These are phyloP conservation scores for Kodamaea arcana DNA, from an alignment of 1,139 yeast genomes.

Conservation along the genomic window DNA sequence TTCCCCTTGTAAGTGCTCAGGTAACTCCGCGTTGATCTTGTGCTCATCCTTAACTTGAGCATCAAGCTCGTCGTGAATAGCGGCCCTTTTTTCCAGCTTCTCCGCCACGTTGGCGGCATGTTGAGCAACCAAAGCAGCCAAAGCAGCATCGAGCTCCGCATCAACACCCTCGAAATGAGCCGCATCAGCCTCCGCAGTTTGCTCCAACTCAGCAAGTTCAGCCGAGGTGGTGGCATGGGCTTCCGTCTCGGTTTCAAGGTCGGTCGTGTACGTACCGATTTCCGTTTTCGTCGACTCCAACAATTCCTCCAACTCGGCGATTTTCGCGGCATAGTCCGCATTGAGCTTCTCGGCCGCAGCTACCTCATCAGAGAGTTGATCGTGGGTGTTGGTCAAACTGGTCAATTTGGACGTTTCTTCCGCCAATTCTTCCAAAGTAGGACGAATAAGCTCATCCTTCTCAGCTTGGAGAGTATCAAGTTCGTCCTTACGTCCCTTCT, in stretches of 20 bases:
- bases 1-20: conserved; percentile 47
- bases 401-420: conserved; percentile 37
- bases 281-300: conserved; percentile 36
- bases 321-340: conserved; percentile 31
- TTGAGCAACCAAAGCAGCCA: conserved; percentile 26
- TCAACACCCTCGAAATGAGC: conserved; percentile 22
- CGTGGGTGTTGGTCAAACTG: conserved; percentile 37
- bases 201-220: conserved; percentile 29
- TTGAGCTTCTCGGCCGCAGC: conserved; percentile 28
- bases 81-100: conserved; percentile 31
- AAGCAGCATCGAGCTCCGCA: conserved; percentile 26
- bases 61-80: conserved; percentile 30
- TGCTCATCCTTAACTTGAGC: conserved; percentile 40
- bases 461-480: conserved; percentile 43
- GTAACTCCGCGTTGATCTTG: conserved; percentile 46
- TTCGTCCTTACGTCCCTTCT: conserved; percentile 38
- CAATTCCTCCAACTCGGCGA: conserved; percentile 34
- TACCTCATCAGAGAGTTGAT: conserved; percentile 34
- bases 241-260: conserved; percentile 27
- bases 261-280: conserved; percentile 30
- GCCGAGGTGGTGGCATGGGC: conserved; percentile 32
- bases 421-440: conserved; percentile 39
- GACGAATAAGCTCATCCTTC: conserved; percentile 40
- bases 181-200: conserved; percentile 22
- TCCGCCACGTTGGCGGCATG: conserved; percentile 26